Evolutionary conservation across 495 filamentous ascomycete species (phyloP).

Genomic region (Tuber aestivum): DNA sequence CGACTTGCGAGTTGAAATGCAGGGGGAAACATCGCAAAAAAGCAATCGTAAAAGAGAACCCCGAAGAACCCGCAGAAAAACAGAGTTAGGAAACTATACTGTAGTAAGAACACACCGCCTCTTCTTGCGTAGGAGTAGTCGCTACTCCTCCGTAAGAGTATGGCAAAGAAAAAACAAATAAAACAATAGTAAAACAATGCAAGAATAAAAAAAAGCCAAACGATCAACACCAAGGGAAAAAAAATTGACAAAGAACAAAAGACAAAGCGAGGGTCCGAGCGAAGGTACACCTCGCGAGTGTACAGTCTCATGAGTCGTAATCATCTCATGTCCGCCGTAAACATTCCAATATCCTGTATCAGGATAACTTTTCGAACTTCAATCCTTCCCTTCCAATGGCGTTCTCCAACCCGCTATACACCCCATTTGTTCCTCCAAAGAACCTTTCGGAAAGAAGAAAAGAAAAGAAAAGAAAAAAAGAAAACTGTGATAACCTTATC

Average conservation of each 20-base stretch:
- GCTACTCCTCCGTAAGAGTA: constrained; percentile 13
- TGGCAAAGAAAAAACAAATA: constrained; percentile 28
- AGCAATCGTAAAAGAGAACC: constrained; percentile 43
- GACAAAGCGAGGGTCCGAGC: constrained; percentile 34
- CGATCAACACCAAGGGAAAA: constrained; percentile 37
- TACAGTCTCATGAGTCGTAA: constrained; percentile 37
- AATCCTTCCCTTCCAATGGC: not conserved
- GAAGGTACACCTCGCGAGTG: constrained; percentile 40
- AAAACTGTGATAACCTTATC: not conserved
- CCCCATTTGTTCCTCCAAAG: not conserved
- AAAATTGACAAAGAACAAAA: constrained; percentile 20
- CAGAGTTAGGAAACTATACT: constrained; percentile 19
- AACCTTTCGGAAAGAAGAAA: not conserved
- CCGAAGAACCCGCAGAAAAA: constrained; percentile 41
- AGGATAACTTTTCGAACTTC: constrained; percentile 1
- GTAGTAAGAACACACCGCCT: constrained; percentile 36
- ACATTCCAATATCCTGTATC: not conserved
- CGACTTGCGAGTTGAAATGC: constrained; percentile 33
- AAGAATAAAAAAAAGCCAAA: constrained; percentile 37
- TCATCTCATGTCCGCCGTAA: constrained; percentile 21
- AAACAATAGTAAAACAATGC: constrained; percentile 24
- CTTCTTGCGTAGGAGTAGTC: constrained; percentile 11
- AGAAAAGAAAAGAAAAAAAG: not conserved
- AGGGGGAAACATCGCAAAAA: constrained; percentile 43
- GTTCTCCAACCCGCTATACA: not conserved